Percentiles rank a stretch among this genome's conserved stretches.
These are phyloP conservation scores for Deakozyma indianensis DNA, from an alignment of 805 yeast genomes.

Conservation along the genomic window DNA sequence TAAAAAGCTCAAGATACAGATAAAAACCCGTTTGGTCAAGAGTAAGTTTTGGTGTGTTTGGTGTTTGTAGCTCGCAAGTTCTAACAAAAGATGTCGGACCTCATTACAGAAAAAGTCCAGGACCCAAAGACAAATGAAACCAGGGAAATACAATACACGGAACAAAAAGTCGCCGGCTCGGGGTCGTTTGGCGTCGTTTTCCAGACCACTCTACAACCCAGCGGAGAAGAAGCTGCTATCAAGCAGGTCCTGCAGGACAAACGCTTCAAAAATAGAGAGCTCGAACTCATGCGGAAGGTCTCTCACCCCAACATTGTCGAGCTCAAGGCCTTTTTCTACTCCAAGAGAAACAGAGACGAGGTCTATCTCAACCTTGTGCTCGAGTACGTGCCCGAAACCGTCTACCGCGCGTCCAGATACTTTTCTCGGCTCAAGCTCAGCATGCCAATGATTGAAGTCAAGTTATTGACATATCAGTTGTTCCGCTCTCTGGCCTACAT, in stretches of 20 bases:
- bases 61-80: too few species aligned
- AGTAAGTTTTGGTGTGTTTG: too few species aligned
- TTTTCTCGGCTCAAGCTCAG: constrained; percentile 37
- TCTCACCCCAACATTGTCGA: constrained; percentile 81
- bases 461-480: constrained; percentile 74
- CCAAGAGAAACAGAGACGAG: constrained; percentile 59
- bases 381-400: constrained; percentile 92
- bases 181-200: constrained; percentile 99
- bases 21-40: too few species aligned
- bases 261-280: constrained; percentile 89
- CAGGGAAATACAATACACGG: constrained; percentile 56
- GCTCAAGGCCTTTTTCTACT: constrained; percentile 73
- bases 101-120: constrained; percentile 47
- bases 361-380: constrained; percentile 78
- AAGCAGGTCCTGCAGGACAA: constrained; percentile 94
- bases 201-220: constrained; percentile 63
- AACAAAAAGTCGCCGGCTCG: constrained; percentile 87
- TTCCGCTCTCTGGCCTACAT: constrained; percentile 65
- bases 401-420: constrained; percentile 80
- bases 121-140: constrained; percentile 58
- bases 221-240: constrained; percentile 75
- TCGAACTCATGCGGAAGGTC: constrained; percentile 86
- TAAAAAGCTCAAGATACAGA: too few species aligned
- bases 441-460: constrained; percentile 85
- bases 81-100: constrained; percentile 17